A percentile compares a stretch with the other conserved stretches of the same genome.
phyloP scores from a whole-genome alignment of 192 early-diverging fungal genomes.

The Chytriomyces confervae region DNA sequence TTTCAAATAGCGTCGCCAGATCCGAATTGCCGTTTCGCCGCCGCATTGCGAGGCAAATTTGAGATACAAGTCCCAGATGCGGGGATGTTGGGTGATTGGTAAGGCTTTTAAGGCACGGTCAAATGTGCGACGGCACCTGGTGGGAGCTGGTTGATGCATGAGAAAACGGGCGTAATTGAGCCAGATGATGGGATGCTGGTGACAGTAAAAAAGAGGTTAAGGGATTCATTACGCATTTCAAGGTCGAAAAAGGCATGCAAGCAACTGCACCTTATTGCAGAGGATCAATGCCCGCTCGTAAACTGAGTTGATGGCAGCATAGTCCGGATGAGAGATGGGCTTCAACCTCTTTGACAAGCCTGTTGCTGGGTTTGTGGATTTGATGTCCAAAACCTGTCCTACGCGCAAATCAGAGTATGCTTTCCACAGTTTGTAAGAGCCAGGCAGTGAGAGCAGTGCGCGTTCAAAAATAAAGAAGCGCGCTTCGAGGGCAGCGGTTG shows the following conservation, averaged over 20 bases:
- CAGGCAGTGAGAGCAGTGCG: slow-evolving; percentile 83
- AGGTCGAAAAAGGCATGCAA: no score
- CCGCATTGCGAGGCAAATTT: slow-evolving; percentile 77
- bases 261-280: slow-evolving; percentile 69
- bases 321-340: slow-evolving; percentile 53
- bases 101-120: slow-evolving; percentile 88
- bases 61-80: slow-evolving; percentile 88
- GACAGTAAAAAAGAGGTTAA: no score
- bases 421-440: slow-evolving; percentile 97
- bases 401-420: slow-evolving; percentile 76
- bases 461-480: slow-evolving; percentile 83
- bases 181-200: slow-evolving; percentile 91
- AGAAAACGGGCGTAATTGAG: slow-evolving; percentile 74
- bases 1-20: slow-evolving; percentile 85
- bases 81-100: slow-evolving; percentile 90
- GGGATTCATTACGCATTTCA: no score
- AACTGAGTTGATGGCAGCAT: slow-evolving; percentile 70
- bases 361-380: slow-evolving; percentile 57
- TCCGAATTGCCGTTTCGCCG: slow-evolving; percentile 79
- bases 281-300: slow-evolving; percentile 90
- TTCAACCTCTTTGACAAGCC: slow-evolving; percentile 35
- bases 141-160: slow-evolving; percentile 62
- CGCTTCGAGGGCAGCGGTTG: slow-evolving; percentile 36
- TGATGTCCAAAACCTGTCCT: slow-evolving; percentile 48
- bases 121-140: slow-evolving; percentile 79